phyloP scores from a whole-genome alignment of 2,329 filamentous ascomycete genomes.

The Cladorrhinum sp. region DNA sequence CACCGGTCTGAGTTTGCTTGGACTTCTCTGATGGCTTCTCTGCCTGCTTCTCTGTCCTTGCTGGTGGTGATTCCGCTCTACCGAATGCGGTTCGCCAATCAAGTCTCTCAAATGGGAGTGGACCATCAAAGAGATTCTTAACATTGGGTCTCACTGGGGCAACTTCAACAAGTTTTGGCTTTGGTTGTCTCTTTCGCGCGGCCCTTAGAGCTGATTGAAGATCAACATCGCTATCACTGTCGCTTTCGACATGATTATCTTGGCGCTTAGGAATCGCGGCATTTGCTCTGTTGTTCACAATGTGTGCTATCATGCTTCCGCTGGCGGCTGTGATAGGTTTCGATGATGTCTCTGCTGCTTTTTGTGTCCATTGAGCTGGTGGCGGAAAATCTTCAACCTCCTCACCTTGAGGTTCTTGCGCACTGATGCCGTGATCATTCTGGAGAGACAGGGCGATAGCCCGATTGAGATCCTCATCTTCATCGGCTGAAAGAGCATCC shows the following conservation, averaged over 20 bases:
- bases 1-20: conserved; percentile 23
- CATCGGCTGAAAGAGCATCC: conserved; percentile 32
- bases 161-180: conserved; percentile 32
- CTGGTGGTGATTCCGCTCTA: conserved; percentile 22
- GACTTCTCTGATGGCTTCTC: neutral
- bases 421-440: conserved; percentile 49
- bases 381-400: conserved; percentile 54
- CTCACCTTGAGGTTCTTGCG: conserved; percentile 13
- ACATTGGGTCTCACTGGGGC: conserved; percentile 47
- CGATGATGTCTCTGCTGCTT: conserved; percentile 46
- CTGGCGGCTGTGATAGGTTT: conserved; percentile 51
- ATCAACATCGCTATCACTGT: conserved; percentile 77
- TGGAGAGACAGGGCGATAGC: conserved; percentile 85
- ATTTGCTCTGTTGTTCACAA: conserved; percentile 71
- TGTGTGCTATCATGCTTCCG: conserved; percentile 65
- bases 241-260: conserved; percentile 47
- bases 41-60: neutral
- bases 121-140: conserved; percentile 68
- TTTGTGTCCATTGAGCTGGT: conserved; percentile 54
- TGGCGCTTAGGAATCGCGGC: conserved; percentile 52
- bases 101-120: conserved; percentile 86
- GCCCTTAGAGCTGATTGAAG: conserved; percentile 72
- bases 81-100: conserved; percentile 64
- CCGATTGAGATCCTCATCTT: conserved; percentile 65
- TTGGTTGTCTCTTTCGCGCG: conserved; percentile 60